A percentile compares a stretch with the other conserved stretches of the same genome.
Conservation (phyloP, 345 rosid species). For the Melastoma malabathricum region DNA sequence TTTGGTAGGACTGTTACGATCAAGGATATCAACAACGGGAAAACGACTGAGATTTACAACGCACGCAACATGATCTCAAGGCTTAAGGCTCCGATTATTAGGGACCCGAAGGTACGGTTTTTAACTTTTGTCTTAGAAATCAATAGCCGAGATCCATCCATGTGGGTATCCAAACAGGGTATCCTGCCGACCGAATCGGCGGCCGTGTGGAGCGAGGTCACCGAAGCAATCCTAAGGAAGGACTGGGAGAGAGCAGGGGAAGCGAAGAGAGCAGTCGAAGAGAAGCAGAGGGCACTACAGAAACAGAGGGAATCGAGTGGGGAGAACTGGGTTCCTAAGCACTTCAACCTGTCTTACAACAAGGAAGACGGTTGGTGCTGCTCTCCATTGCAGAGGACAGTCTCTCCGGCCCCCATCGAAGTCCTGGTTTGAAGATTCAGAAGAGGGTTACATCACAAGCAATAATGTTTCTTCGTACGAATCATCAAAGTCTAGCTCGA, state of each 20-base stretch:
- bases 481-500: too few species aligned
- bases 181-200: slow-evolving; percentile 49
- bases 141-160: not conserved
- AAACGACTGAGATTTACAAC: slow-evolving; percentile 36
- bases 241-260: slow-evolving; percentile 70
- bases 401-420: slow-evolving; percentile 55
- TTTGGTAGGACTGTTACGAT: slow-evolving; percentile 37
- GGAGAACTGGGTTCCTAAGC: slow-evolving; percentile 51
- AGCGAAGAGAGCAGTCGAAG: slow-evolving; percentile 55
- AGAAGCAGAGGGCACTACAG: slow-evolving; percentile 37
- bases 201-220: slow-evolving; percentile 57
- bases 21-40: slow-evolving; percentile 40
- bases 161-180: slow-evolving; percentile 24
- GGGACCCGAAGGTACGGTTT: slow-evolving; percentile 37
- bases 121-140: not conserved
- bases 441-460: not conserved
- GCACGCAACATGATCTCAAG: slow-evolving; percentile 40
- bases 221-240: slow-evolving; percentile 34
- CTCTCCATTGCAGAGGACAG: slow-evolving; percentile 31
- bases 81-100: slow-evolving; percentile 46
- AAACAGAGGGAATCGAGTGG: slow-evolving; percentile 34
- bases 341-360: slow-evolving; percentile 29
- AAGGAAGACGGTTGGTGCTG: slow-evolving; percentile 51
- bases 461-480: too few species aligned
- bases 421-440: slow-evolving; percentile 13